Percentiles rank a stretch among this genome's conserved stretches.
These are phyloP conservation scores for Terana coerulea DNA, from an alignment of 768 basidiomycete species.

Conservation along the genomic window DNA sequence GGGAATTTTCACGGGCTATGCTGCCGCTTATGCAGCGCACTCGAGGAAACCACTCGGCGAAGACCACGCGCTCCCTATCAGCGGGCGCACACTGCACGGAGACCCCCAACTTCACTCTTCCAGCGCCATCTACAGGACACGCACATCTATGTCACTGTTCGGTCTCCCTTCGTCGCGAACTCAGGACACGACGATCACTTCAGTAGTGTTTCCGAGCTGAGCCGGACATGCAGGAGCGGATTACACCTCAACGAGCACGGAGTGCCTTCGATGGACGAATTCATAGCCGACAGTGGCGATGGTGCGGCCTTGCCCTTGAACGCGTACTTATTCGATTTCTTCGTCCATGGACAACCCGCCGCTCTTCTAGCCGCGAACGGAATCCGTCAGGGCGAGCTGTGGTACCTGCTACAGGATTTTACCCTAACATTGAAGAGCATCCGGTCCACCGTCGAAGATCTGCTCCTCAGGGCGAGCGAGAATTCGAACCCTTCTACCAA, in stretches of 20 bases:
- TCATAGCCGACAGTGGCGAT: conserved; percentile 23
- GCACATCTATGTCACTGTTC: conserved; percentile 36
- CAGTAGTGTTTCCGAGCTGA: conserved; percentile 46
- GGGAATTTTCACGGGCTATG: conserved; percentile 53
- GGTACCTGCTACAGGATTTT: conserved; percentile 63
- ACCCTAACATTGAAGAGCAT: conserved; percentile 45
- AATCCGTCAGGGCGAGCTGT: conserved; percentile 59
- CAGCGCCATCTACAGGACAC: conserved; percentile 34
- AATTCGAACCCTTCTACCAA: neutral
- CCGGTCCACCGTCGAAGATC: conserved; percentile 44
- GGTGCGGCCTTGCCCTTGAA: conserved; percentile 41
- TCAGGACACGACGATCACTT: conserved; percentile 65
- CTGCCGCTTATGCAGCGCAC: conserved; percentile 43
- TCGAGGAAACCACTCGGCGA: conserved; percentile 34
- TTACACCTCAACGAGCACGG: conserved; percentile 55
- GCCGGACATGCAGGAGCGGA: conserved; percentile 46
- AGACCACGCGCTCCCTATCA: conserved; percentile 49
- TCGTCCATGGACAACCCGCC: conserved; percentile 54
- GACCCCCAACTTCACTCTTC: conserved; percentile 25
- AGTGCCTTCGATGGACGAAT: conserved; percentile 49
- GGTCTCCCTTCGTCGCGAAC: conserved; percentile 63
- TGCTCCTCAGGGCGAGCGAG: conserved; percentile 31
- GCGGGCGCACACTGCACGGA: conserved; percentile 21
- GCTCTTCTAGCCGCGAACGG: conserved; percentile 50
- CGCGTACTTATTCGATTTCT: conserved; percentile 69